Evolutionary conservation across 1,284 basidiomycete genomes (phyloP).

Genomic region (Leccinum pachyderme): DNA sequence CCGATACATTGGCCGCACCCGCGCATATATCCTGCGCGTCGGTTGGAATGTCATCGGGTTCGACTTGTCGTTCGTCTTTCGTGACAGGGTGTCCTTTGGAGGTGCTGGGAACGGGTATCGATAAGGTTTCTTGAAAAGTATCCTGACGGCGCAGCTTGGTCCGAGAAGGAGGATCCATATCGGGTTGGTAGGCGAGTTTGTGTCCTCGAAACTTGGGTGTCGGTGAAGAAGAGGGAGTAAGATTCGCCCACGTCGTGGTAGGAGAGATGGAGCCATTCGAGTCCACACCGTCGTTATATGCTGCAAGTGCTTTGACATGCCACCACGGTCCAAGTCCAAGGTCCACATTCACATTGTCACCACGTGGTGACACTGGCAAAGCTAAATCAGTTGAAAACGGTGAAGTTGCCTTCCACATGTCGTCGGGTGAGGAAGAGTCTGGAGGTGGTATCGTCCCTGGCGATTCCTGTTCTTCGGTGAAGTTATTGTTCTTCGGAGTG

Average conservation of each 20-base stretch:
- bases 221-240: neutral
- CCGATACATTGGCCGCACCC: neutral
- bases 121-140: neutral
- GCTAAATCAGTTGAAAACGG: neutral
- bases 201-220: neutral
- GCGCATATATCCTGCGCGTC: constrained; percentile 14
- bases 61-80: neutral
- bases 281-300: neutral
- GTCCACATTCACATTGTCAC: constrained; percentile 1
- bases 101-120: neutral
- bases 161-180: neutral
- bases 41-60: neutral
- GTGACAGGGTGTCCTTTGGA: neutral
- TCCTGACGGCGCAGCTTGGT: neutral
- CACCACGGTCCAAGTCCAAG: neutral
- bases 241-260: neutral
- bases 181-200: neutral
- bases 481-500: constrained; percentile 9
- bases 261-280: neutral
- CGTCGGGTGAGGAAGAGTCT: constrained; percentile 24
- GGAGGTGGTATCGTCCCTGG: constrained; percentile 18
- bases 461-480: constrained; percentile 5
- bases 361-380: neutral
- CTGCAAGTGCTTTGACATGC: constrained; percentile 1
- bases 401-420: neutral